Base-by-base conservation (phyloP, 2,329 filamentous ascomycete genomes). In the Fusarium pilosicola region DNA sequence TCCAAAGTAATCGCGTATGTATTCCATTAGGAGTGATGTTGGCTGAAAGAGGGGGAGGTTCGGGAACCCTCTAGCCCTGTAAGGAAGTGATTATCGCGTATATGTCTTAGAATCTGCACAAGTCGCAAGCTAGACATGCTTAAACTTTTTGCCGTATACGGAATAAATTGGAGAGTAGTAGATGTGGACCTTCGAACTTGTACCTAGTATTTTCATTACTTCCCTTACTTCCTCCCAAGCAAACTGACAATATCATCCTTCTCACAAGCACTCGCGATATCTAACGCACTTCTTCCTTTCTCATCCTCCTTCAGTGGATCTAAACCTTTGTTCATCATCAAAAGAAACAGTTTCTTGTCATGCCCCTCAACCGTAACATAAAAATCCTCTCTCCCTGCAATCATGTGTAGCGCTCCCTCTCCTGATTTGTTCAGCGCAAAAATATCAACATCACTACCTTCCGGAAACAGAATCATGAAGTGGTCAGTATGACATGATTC, bases 271-370 rank as follows among this genome's bases (percentile, higher is more conserved):
- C 64, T 77, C 10, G 76, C 76, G 12, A 74, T 38, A 62, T 77
- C 75, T 51, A 77, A 63, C 6, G 75, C 74, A 14, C 70, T 77
- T 36, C 74, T 74, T 26, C 76, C 75, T 26, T 57, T 60, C 0
- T 18, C 17, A 42, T 77, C 75, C 58, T 77, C 76, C 49, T 44
- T 75, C 62, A 77, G 13, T 1, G 75, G 75, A 52, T 77, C 75
- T 2, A 74, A 5, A 5, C 75, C 75, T 17, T 73, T 74, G 1
- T 39, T 24, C 44, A 77, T 46, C 56, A 77, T 63, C 6, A 60
- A 18, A 24, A 68, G 44, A 55, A 77, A 77, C 2, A 77, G 38
- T 0, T 13, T 38, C 34, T 65, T 74, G 20, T 77, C 76, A 10
- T 77, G 72, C 4, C 24, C 59, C 2, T 54, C n/a, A 6, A 32